phyloP scores from a whole-genome alignment of 2,329 filamentous ascomycete genomes.

The Hypoxylon sp. region DNA sequence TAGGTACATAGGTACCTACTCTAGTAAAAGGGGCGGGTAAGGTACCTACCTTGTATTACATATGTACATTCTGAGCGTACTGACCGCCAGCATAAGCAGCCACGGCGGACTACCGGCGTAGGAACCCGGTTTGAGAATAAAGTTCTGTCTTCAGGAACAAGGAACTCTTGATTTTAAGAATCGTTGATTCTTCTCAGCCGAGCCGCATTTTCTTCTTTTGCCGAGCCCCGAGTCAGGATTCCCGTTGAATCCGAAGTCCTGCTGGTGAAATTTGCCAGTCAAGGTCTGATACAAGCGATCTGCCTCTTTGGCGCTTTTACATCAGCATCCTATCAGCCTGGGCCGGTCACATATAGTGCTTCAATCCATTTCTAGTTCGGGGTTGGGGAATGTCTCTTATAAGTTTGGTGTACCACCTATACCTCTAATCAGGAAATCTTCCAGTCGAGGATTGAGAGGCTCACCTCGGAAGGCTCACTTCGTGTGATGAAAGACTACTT shows the following conservation, averaged over 20 bases:
- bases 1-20: not conserved
- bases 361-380: slow-evolving; percentile 1
- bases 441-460: not conserved
- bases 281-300: not conserved
- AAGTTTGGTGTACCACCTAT: not conserved
- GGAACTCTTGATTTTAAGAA: slow-evolving; percentile 1
- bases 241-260: slow-evolving; percentile 8
- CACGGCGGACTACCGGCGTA: slow-evolving; percentile 9
- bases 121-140: not conserved
- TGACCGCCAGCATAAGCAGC: slow-evolving; percentile 3
- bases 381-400: not conserved
- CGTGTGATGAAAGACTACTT: not conserved
- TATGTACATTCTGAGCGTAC: not conserved
- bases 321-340: not conserved
- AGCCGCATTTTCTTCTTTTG: not conserved
- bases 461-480: not conserved
- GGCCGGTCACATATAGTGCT: not conserved
- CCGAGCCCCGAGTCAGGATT: slow-evolving; percentile 5
- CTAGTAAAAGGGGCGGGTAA: too few species aligned
- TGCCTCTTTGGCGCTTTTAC: not conserved
- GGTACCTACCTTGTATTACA: too few species aligned
- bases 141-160: not conserved
- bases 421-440: not conserved
- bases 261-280: not conserved
- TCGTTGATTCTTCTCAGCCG: not conserved